Percentiles rank a stretch among this genome's conserved stretches.
phyloP scores from a whole-genome alignment of 805 yeast genomes.

The Starmerella cellae region DNA sequence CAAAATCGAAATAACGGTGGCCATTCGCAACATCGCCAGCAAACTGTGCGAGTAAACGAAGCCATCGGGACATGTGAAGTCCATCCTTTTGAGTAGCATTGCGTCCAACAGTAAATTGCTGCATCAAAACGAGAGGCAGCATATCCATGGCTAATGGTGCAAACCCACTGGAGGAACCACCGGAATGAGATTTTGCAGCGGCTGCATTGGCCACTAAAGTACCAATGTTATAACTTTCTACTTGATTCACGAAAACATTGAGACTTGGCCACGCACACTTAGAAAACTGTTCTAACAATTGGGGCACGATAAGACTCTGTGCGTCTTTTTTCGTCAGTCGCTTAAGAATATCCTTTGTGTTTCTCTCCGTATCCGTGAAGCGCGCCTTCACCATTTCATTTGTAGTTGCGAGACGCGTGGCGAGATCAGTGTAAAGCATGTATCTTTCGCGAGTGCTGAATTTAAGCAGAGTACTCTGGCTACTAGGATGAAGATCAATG shows the following conservation, averaged over 20 bases:
- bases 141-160: constrained; percentile 16
- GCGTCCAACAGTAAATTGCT: constrained; percentile 15
- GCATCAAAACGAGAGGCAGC: constrained; percentile 16
- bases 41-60: constrained; percentile 15
- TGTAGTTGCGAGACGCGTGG: constrained; percentile 3
- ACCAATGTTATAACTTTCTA: constrained; percentile 20
- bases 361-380: constrained; percentile 11
- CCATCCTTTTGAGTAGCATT: constrained; percentile 15
- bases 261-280: constrained; percentile 17
- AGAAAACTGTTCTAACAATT: constrained; percentile 9
- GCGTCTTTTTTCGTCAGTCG: constrained; percentile 15
- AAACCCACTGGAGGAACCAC: not conserved
- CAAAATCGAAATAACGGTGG: constrained; percentile 11
- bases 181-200: not conserved
- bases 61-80: constrained; percentile 13
- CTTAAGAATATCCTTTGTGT: constrained; percentile 15
- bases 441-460: constrained; percentile 6
- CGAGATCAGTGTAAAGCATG: constrained; percentile 13
- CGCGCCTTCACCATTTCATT: constrained; percentile 14
- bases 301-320: constrained; percentile 11
- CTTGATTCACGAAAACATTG: constrained; percentile 15
- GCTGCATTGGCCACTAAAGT: constrained; percentile 11
- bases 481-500: constrained; percentile 6
- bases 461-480: not conserved
- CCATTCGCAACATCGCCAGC: constrained; percentile 16